Conservation (phyloP, 139 green algal genomes). For the Chlamydomonas eustigma region DNA sequence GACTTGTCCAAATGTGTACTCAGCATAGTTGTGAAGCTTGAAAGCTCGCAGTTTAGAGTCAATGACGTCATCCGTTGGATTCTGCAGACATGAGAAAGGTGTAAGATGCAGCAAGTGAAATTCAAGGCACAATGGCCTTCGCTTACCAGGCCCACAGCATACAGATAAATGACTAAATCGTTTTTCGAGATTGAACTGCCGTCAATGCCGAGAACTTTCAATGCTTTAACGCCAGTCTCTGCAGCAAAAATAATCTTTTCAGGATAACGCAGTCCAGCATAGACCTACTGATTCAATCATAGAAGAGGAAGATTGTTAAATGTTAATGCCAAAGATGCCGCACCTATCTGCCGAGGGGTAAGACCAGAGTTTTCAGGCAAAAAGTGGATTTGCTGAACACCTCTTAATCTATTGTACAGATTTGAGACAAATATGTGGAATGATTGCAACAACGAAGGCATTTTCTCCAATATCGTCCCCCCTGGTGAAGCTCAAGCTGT, state of each 20-base stretch:
- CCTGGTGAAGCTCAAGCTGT: too few species aligned
- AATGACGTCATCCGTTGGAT: conserved; percentile 47
- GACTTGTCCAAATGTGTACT: conserved; percentile 41
- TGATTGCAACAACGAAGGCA: too few species aligned
- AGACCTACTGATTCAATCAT: not conserved
- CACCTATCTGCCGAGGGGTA: conserved; percentile 21
- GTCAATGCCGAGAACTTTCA: conserved; percentile 33
- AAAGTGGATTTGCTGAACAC: not conserved
- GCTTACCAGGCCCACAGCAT: conserved; percentile 45
- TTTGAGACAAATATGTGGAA: not conserved
- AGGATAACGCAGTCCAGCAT: too few species aligned
- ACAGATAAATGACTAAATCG: conserved; percentile 45
- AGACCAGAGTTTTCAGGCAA: conserved; percentile 28
- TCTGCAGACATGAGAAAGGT: conserved; percentile 17
- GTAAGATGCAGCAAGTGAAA: not conserved
- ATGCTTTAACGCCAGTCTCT: conserved; percentile 31
- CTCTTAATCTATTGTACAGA: not conserved
- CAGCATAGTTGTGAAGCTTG: conserved; percentile 22
- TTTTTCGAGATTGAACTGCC: conserved; percentile 24
- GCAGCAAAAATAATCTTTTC: conserved; percentile 5
- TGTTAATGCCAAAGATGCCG: not conserved
- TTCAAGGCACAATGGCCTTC: not conserved
- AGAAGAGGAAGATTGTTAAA: not conserved
- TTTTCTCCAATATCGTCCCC: too few species aligned
- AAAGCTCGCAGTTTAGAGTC: conserved; percentile 41